Evolutionary conservation across 116 monocot genomes (phyloP).

Genomic region (Papilionanthe hybrid): DNA sequence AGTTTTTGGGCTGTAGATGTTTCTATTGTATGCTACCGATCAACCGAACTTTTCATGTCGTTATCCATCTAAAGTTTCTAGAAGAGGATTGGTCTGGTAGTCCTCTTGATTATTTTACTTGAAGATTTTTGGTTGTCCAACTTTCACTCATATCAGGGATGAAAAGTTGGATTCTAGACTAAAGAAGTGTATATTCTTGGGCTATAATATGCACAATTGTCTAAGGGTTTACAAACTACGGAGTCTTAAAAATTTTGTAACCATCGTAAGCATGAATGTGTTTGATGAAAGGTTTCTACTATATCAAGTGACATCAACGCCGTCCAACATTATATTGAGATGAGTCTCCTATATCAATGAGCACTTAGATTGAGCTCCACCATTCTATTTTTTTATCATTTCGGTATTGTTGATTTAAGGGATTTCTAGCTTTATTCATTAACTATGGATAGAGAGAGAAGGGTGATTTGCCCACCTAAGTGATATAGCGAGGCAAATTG

Average conservation of each 20-base stretch:
- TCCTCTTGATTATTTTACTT: neutral
- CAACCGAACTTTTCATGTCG: too few species aligned
- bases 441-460: too few species aligned
- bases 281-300: neutral
- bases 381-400: too few species aligned
- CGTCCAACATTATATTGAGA: neutral
- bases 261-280: neutral
- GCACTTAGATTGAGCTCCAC: neutral
- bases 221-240: neutral
- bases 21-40: too few species aligned
- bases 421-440: neutral
- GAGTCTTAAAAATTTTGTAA: neutral
- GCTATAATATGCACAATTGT: neutral
- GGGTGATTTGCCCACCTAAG: too few species aligned
- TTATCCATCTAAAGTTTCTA: too few species aligned
- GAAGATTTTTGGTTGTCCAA: neutral
- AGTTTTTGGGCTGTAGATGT: too few species aligned
- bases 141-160: neutral
- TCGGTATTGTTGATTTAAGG: neutral
- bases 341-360: neutral
- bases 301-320: too few species aligned
- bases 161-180: neutral
- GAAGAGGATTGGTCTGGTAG: neutral
- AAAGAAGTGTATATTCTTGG: neutral
- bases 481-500: neutral